Percentiles rank a stretch among this genome's conserved stretches.
Evolutionary conservation across 192 early-diverging fungal genomes (phyloP).

Genomic region (Backusella mclennaniae): DNA sequence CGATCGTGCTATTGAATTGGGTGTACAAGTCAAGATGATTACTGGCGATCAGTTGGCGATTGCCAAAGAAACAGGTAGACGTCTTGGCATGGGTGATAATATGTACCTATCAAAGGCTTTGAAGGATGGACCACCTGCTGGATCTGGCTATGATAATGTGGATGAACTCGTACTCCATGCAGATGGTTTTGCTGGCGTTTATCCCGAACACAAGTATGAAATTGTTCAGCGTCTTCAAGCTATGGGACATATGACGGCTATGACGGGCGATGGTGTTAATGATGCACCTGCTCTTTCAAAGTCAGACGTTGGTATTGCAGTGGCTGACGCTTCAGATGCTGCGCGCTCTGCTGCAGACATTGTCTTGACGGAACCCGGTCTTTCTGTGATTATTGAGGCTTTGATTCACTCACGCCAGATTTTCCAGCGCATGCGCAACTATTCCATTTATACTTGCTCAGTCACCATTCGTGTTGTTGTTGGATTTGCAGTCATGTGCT

Average conservation of each 20-base stretch:
- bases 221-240: conserved; percentile 66
- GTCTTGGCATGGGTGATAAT: conserved; percentile 68
- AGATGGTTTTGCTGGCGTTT: conserved; percentile 67
- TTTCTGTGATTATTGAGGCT: conserved; percentile 89
- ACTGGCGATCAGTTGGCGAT: conserved; percentile 91
- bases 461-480: conserved; percentile 81
- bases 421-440: conserved; percentile 95
- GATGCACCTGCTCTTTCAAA: conserved; percentile 70
- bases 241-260: conserved; percentile 70
- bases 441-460: conserved; percentile 90
- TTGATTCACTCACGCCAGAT: conserved; percentile 89
- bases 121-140: conserved; percentile 62
- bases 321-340: conserved; percentile 73
- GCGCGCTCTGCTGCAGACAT: conserved; percentile 78
- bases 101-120: conserved; percentile 68
- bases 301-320: conserved; percentile 74
- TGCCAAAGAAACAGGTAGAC: conserved; percentile 78
- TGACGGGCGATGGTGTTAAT: conserved; percentile 77
- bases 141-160: conserved; percentile 51
- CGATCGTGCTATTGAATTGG: conserved; percentile 68
- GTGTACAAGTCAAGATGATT: conserved; percentile 92
- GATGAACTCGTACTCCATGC: conserved; percentile 62
- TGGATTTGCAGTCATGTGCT: conserved; percentile 67
- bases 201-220: conserved; percentile 71
- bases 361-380: conserved; percentile 76